Conservation (phyloP, 116 monocot species). For the Thalassia testudinum region DNA sequence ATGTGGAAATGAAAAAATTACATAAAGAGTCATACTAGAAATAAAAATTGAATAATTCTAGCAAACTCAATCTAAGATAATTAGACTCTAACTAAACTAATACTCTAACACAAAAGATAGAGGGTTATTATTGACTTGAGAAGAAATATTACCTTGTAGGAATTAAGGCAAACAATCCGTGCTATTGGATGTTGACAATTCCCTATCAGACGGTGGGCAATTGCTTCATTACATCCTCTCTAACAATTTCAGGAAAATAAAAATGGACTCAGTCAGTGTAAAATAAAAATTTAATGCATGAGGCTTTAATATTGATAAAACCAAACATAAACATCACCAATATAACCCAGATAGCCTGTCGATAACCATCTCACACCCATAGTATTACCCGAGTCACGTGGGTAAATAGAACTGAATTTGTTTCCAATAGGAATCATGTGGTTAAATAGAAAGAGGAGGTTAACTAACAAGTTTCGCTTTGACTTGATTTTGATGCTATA, state of each 20-base stretch:
- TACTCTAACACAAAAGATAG: too few species aligned
- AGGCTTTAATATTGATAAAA: neutral
- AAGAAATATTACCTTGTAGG: slow-evolving; percentile 21
- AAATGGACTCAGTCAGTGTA: neutral
- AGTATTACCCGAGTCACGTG: too few species aligned
- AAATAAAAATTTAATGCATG: neutral
- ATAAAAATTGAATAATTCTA: too few species aligned
- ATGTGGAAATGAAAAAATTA: too few species aligned
- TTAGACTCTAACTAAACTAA: too few species aligned
- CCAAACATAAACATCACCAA: neutral
- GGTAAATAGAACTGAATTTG: too few species aligned
- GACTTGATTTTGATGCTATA: too few species aligned
- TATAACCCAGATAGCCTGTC: neutral
- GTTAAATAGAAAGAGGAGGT: too few species aligned
- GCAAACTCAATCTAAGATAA: too few species aligned
- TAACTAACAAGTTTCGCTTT: too few species aligned
- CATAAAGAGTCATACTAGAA: too few species aligned
- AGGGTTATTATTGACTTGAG: neutral
- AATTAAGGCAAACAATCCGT: slow-evolving; percentile 43
- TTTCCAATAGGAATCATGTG: too few species aligned
- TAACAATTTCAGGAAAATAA: slow-evolving; percentile 11
- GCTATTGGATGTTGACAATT: slow-evolving; percentile 38
- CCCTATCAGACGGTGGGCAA: slow-evolving; percentile 58
- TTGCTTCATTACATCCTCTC: slow-evolving; percentile 29
- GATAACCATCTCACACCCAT: neutral